Conservation (phyloP, 202 grass and related monocot genomes). For the Thinopyrum obtusiflorum region DNA sequence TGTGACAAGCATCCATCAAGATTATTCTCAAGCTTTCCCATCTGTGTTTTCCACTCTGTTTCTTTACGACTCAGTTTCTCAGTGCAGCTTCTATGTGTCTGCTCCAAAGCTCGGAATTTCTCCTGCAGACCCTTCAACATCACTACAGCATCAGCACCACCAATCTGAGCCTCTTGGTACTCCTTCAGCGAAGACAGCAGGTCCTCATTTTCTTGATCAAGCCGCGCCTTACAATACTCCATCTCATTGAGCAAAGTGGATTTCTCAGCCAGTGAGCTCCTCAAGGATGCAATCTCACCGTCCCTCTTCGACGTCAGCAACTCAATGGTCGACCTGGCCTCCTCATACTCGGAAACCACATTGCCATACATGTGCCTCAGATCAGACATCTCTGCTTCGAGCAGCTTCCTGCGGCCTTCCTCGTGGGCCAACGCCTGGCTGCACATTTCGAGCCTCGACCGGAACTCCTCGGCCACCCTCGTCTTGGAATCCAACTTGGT, state of each 20-base stretch:
- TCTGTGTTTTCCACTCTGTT: slow-evolving; percentile 44
- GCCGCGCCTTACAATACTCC: slow-evolving; percentile 49
- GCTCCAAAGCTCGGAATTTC: slow-evolving; percentile 67
- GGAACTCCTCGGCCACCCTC: slow-evolving; percentile 49
- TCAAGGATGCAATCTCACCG: slow-evolving; percentile 62
- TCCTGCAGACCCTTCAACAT: slow-evolving; percentile 47
- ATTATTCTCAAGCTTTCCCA: slow-evolving; percentile 58
- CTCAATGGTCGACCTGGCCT: slow-evolving; percentile 58
- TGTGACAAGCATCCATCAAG: slow-evolving; percentile 42
- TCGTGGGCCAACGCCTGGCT: slow-evolving; percentile 73
- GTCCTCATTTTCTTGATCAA: slow-evolving; percentile 69
- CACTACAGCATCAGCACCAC: slow-evolving; percentile 38
- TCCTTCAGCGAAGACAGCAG: slow-evolving; percentile 57
- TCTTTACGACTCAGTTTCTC: slow-evolving; percentile 61
- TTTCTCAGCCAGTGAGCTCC: slow-evolving; percentile 68
- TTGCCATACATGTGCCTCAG: slow-evolving; percentile 41
- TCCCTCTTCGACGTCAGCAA: slow-evolving; percentile 53
- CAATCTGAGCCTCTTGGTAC: slow-evolving; percentile 64
- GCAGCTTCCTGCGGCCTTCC: slow-evolving; percentile 72
- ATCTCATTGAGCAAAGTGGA: slow-evolving; percentile 64
- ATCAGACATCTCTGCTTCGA: slow-evolving; percentile 67
- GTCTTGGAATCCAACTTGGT: slow-evolving; percentile 56
- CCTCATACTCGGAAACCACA: slow-evolving; percentile 59
- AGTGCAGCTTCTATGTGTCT: slow-evolving; percentile 57
- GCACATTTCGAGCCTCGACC: slow-evolving; percentile 62